phyloP scores from a whole-genome alignment of 345 rosid species.

The Hevea brasiliensis region DNA sequence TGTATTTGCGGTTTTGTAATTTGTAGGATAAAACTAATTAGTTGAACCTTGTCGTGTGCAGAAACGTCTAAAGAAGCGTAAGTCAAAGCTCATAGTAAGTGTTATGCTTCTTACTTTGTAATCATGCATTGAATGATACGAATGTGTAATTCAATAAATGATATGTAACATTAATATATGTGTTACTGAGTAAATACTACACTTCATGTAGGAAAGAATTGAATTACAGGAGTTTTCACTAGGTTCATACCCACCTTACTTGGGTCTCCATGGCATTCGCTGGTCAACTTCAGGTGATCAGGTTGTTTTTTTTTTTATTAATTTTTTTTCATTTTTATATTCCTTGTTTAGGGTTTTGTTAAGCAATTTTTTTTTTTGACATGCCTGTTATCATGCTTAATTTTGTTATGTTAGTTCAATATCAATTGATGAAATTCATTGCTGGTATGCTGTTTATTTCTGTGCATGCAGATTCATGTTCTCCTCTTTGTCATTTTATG shows the following conservation, averaged over 20 bases:
- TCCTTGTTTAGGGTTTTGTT: neutral
- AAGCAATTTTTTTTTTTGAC: neutral
- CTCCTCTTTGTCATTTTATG: neutral
- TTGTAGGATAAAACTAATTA: conserved; percentile 18
- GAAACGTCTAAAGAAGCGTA: conserved; percentile 79
- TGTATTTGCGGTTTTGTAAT: neutral
- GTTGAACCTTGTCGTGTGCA: conserved; percentile 36
- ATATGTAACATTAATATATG: conserved; percentile 7
- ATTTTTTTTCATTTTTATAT: neutral
- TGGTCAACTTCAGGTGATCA: conserved; percentile 86
- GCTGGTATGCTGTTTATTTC: neutral
- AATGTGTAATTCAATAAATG: neutral
- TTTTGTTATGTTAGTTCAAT: neutral
- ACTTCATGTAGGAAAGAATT: conserved; percentile 59
- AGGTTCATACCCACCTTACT: conserved; percentile 70
- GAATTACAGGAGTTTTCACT: conserved; percentile 84
- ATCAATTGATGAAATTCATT: neutral
- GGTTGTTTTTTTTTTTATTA: conserved; percentile 47
- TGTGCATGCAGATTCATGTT: neutral
- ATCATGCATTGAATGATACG: conserved; percentile 1
- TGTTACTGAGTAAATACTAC: conserved; percentile 12
- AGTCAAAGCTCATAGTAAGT: conserved; percentile 78
- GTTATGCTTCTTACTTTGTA: conserved; percentile 14
- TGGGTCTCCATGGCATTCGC: conserved; percentile 78
- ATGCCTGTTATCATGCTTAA: neutral